Base-by-base conservation (phyloP, 1,139 yeast genomes). In the Sugiyamaella grinbergsii region DNA sequence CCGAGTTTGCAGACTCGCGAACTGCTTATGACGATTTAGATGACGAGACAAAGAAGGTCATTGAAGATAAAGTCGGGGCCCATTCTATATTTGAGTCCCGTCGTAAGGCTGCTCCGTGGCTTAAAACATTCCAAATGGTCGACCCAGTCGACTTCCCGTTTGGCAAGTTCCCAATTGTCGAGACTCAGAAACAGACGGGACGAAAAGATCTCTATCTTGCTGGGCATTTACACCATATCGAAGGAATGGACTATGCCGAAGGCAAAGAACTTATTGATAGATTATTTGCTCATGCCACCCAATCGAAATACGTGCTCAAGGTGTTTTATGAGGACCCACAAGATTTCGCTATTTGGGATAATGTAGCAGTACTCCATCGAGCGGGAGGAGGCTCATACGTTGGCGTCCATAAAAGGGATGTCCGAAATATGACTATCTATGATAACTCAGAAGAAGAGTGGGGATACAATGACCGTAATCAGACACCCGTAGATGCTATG, bases 11-110 rank as follows among this genome's bases (percentile, higher is more conserved):
- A 19, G 52, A 49, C 31, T 28, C 43, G 8, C 16, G 52, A 26
- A 49, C 52, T 19, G 52, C 52, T 8, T 49, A 49, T 20, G 52
- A 49, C 20, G 52, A 49, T 13, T 19, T 49, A 18, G 52, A 49
- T 24, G 47, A 49, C 8, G 48, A 43, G n/a, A 49, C 38, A 11
- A 49, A 49, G 34, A 20, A 37, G n/a, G 15, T 38, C 10, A 36
- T 42, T 16, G 48, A 36, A 8, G 41, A 43, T 22, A 43, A 37
- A 15, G 37, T 49, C 5, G 52, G 48, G 7, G 42, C 44, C 1
- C 52, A 49, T 36, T 49, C 52, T 2, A 49, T 49, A 18, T 49
- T 49, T 40, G 49, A 49, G 19, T 32, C 42, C 18, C 43, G 52
- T 19, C 47, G 47, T 7, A 49, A 37, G n/a, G 42, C 52, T 16